Evolutionary conservation across 176 grass and related monocot species (phyloP), one percentile per base, ranked within the genome.

Genomic region (Eragrostis curvula): DNA sequence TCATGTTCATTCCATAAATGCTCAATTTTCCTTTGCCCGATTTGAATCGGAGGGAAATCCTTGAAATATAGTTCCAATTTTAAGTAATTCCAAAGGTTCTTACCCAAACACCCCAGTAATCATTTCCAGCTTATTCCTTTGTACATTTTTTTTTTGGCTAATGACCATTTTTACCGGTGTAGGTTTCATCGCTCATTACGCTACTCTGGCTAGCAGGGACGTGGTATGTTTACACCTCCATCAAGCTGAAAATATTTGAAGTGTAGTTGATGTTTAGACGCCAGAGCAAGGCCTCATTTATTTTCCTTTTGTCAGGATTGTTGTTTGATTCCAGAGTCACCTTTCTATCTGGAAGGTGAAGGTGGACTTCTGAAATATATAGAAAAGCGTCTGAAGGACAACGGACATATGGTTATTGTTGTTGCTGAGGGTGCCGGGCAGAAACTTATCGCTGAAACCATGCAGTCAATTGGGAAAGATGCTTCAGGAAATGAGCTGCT

Each of bases 361-460:
- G 96, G 96, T 71, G 96, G 96, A 58, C 85, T 96, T 67, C 89
- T 90, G 49, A 90, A 74, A 83, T 93, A 89, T 64, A 86, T 96
- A 48, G 96, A 98, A 62, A 98, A 89, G 65, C 88, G 93, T 23
- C 85, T 98, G 68, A 95, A 98, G 86, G 96, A 98, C 12, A 88
- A 85, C 18, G 93, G 93, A 20, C 96, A 98, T 85, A 98, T 98
- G 96, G 96, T 98, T 75, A 95, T 98, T 72, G 93, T 98, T 59
- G 88, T 98, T 83, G 96, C 96, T 66, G 96, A 98, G 88, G 96
- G 96, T 84, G 96, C 96, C 41, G 93, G 96, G 53, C 96, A 99
- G 81, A 88, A 95, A 71, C 75, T 99, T 79, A 96, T 99, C 62
- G 80, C 80, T 7, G 83, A 99, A 93, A 91, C 86, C 28, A 88